These are phyloP conservation scores for Jamesozyma gamospora DNA, from an alignment of 805 yeast genomes.

Conservation along the genomic window DNA sequence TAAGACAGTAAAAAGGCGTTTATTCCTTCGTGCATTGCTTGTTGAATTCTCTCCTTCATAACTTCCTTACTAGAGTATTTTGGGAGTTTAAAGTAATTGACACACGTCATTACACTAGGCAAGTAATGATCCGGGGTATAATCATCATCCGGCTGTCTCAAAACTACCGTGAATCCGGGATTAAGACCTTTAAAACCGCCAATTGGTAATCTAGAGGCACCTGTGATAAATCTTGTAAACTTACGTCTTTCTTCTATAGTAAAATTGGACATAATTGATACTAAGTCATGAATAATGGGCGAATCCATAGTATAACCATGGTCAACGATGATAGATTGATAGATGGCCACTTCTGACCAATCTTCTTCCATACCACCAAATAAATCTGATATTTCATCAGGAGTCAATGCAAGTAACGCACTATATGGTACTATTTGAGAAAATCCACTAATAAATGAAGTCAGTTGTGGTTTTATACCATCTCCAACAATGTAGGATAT, in stretches of 20 bases:
- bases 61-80: conserved; percentile 57
- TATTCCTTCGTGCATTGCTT: conserved; percentile 81
- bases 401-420: conserved; percentile 59
- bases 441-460: conserved; percentile 70
- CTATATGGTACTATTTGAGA: conserved; percentile 71
- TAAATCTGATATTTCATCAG: conserved; percentile 59
- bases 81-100: conserved; percentile 85
- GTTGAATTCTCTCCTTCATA: conserved; percentile 47
- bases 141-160: conserved; percentile 69
- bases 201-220: conserved; percentile 84
- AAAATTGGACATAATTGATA: conserved; percentile 54
- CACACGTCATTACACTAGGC: conserved; percentile 98
- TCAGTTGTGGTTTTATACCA: conserved; percentile 58
- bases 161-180: conserved; percentile 81
- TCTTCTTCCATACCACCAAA: conserved; percentile 80
- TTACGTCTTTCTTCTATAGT: conserved; percentile 46
- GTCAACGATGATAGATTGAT: conserved; percentile 62
- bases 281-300: conserved; percentile 45
- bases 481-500: conserved; percentile 47
- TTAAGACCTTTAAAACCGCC: conserved; percentile 82
- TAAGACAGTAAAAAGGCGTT: conserved; percentile 75
- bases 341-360: conserved; percentile 62
- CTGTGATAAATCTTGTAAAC: conserved; percentile 82
- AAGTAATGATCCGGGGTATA: conserved; percentile 63
- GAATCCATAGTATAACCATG: conserved; percentile 82